Percentiles rank a stretch among this genome's conserved stretches.
Evolutionary conservation across 2,329 filamentous ascomycete genomes (phyloP).

Genomic region (Paradendryphiella salina): DNA sequence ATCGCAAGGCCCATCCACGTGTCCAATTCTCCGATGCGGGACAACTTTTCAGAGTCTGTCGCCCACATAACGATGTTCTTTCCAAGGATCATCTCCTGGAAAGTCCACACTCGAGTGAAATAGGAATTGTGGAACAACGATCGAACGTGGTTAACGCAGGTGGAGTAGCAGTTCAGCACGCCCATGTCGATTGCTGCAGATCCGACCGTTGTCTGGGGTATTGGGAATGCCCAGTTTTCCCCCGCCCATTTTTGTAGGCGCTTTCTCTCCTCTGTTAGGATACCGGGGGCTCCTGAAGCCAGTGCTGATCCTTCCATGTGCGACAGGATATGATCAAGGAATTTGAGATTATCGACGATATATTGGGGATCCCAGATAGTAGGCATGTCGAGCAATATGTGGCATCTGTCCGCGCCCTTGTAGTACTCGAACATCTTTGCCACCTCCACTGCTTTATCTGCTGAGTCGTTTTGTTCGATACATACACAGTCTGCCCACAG

Average conservation of each 20-base stretch:
- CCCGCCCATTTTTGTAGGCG: slow-evolving; percentile 1
- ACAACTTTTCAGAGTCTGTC: background rate
- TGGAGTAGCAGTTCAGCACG: slow-evolving; percentile 10
- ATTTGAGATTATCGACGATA: slow-evolving; percentile 10
- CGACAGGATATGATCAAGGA: slow-evolving; percentile 3
- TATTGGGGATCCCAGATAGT: slow-evolving; percentile 7
- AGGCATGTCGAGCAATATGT: slow-evolving; percentile 8
- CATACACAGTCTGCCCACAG: slow-evolving; percentile 26
- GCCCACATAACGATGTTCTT: slow-evolving; percentile 13
- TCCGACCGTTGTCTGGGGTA: slow-evolving; percentile 3
- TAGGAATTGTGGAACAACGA: slow-evolving; percentile 6
- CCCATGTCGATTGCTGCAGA: slow-evolving; percentile 7
- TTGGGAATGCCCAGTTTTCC: slow-evolving; percentile 1
- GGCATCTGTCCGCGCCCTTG: slow-evolving; percentile 3
- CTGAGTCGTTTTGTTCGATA: slow-evolving; percentile 23
- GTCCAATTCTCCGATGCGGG: slow-evolving; percentile 4
- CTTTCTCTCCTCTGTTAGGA: background rate
- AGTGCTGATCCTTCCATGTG: slow-evolving; percentile 9
- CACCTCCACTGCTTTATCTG: slow-evolving; percentile 3
- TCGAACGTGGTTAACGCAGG: slow-evolving; percentile 6
- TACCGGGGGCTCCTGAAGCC: slow-evolving; percentile 2
- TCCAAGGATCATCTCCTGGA: slow-evolving; percentile 11
- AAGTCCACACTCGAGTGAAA: slow-evolving; percentile 8
- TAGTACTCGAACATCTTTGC: slow-evolving; percentile 11
- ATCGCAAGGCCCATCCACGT: slow-evolving; percentile 9